phyloP scores from a whole-genome alignment of 2,329 filamentous ascomycete genomes.

The Epichloe sylvatica region DNA sequence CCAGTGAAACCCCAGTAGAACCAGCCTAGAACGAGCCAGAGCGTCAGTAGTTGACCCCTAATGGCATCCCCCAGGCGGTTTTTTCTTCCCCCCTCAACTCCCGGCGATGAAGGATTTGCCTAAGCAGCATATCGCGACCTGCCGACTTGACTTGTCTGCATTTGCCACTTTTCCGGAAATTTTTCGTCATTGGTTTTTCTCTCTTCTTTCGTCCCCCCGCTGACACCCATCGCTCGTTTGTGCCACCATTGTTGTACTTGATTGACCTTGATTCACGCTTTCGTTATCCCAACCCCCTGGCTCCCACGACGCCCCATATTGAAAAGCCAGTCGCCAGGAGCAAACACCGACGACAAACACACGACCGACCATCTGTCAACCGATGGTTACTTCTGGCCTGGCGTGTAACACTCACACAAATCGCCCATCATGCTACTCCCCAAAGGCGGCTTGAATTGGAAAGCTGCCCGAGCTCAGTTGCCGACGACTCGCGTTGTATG shows the following conservation, averaged over 20 bases:
- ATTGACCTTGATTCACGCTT: not conserved
- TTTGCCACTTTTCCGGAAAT: not conserved
- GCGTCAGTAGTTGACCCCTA: not conserved
- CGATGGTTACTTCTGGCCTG: not conserved
- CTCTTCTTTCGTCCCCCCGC: not conserved
- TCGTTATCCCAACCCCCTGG: not conserved
- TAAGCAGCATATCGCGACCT: not conserved
- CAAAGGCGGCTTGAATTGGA: constrained; percentile 85
- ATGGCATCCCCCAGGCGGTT: not conserved
- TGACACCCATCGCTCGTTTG: constrained; percentile 2
- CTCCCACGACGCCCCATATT: constrained; percentile 10
- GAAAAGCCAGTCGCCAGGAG: not conserved
- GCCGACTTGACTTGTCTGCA: not conserved
- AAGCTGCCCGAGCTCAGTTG: constrained; percentile 66
- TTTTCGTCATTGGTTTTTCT: not conserved
- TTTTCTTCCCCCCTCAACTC: not conserved
- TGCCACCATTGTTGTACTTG: not conserved
- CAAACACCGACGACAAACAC: not conserved
- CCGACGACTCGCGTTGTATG: constrained; percentile 62
- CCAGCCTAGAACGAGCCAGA: not conserved
- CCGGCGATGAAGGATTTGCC: not conserved
- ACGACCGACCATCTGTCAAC: not conserved
- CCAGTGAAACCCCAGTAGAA: not conserved
- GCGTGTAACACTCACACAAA: constrained; percentile 3
- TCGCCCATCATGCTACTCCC: constrained; percentile 63